Evolutionary conservation across 768 basidiomycete genomes (phyloP), one percentile per base, ranked within the genome.

Genomic region (Kockovaella imperatae): DNA sequence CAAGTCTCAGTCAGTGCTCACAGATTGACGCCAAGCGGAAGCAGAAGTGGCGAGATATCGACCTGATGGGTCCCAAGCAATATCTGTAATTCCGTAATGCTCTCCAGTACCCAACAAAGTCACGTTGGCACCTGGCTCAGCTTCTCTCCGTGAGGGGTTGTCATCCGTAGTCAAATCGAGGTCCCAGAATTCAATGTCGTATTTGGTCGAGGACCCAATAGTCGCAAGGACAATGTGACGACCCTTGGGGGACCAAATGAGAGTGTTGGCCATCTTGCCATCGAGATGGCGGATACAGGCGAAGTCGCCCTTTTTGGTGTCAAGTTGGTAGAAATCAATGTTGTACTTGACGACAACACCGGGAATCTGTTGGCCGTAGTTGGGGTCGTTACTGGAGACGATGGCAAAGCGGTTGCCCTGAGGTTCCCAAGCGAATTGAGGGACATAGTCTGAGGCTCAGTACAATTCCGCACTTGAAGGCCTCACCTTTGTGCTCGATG

Each of bases 371-470:
- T 87, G 89, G 38, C 86, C 87, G 28, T 88, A 78, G 71, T 93
- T 95, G 40, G 91, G 88, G 69, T 99, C 95, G 70, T 75, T 86
- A 53, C 86, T 89, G 3, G 90, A 87, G 46, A 97, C 85, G 55
- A 97, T 88, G 35, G 87, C 88, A 74, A 97, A 99, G 28, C 95
- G 83, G 64, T 87, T 84, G 53, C 93, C 89, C 70, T 84, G 84
- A n/a, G 95, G 93, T 72, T 97, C 95, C 95, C 95, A 97, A 38
- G 89, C 88, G 71, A 99, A 97, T 62, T 93, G 89, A 45, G 83
- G 83, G 31, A 93, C 93, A 30, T 88, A 82, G 72, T 96, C 93
- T 89, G 65, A 32, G 49, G 15, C 45, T 13, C 38, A 31, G 17
- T 29, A 17, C 35, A 53, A 52, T 41, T 60, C 52, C 38, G 47